These are phyloP conservation scores for Diophrys sp. DNA, from an alignment of 73 alveolate genomes.

Conservation along the genomic window DNA sequence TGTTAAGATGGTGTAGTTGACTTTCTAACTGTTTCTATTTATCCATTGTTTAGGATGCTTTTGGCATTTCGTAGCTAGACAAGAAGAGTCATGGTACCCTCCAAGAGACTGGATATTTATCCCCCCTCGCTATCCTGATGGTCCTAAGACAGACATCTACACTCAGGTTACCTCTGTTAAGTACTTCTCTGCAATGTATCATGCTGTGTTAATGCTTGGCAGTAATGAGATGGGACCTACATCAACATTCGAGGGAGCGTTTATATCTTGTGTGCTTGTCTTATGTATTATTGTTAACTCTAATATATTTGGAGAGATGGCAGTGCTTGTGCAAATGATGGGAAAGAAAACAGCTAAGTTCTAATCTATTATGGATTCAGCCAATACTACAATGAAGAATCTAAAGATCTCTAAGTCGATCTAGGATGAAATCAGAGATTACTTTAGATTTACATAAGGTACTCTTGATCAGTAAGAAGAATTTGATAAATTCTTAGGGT, in stretches of 20 bases:
- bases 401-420: neutral
- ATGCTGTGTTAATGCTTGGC: constrained; percentile 35
- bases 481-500: constrained; percentile 30
- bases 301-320: constrained; percentile 59
- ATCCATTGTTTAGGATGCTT: constrained; percentile 62
- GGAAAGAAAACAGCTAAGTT: constrained; percentile 35
- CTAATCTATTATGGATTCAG: constrained; percentile 33
- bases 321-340: constrained; percentile 27
- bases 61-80: constrained; percentile 52
- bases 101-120: constrained; percentile 15
- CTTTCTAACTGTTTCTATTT: constrained; percentile 42
- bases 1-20: constrained; percentile 26
- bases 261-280: constrained; percentile 22
- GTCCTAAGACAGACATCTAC: neutral
- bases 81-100: constrained; percentile 52
- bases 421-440: constrained; percentile 24
- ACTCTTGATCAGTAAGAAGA: constrained; percentile 55
- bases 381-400: constrained; percentile 59
- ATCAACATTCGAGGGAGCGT: neutral
- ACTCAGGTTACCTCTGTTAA: neutral
- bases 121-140: constrained; percentile 11
- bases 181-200: constrained; percentile 11
- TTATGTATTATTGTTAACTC: constrained; percentile 64
- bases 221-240: constrained; percentile 22
- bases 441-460: constrained; percentile 31